These are phyloP conservation scores for Macadamia tetraphylla DNA, from an alignment of 164 flowering plant genomes.

Conservation along the genomic window DNA sequence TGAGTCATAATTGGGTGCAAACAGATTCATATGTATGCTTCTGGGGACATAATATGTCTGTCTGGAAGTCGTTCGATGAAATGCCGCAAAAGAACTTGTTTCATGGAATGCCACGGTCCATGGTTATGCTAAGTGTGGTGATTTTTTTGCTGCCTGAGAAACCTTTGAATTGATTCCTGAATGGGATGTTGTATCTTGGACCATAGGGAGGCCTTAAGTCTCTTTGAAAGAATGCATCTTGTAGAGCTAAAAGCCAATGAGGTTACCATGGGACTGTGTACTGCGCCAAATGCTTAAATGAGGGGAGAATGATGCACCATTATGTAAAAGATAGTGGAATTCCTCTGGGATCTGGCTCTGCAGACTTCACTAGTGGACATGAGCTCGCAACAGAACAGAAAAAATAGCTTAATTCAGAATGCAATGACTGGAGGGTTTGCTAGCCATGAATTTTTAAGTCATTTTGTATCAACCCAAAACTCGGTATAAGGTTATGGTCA, in stretches of 20 bases:
- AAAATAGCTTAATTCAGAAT: no score
- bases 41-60: conserved; percentile 35
- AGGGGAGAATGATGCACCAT: conserved; percentile 58
- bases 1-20: no score
- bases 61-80: conserved; percentile 22
- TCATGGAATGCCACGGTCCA: conserved; percentile 29
- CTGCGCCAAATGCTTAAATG: conserved; percentile 57
- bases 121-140: conserved; percentile 67
- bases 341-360: conserved; percentile 43
- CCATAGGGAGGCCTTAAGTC: conserved; percentile 49
- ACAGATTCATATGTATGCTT: conserved; percentile 65
- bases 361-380: conserved; percentile 77
- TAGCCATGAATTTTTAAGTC: no score
- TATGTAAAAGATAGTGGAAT: conserved; percentile 45
- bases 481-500: no score
- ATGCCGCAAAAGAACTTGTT: conserved; percentile 17
- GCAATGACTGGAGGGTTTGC: no score
- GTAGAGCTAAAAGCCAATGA: conserved; percentile 53
- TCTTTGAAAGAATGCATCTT: conserved; percentile 51
- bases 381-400: conserved; percentile 10
- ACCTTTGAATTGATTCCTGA: conserved; percentile 60
- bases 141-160: conserved; percentile 36
- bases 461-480: no score
- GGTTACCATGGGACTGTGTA: conserved; percentile 79
- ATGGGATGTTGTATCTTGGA: conserved; percentile 78